Evolutionary conservation across 108 stramenopile genomes (phyloP), one percentile per base, ranked within the genome.

Genomic region (Parmales sp.): DNA sequence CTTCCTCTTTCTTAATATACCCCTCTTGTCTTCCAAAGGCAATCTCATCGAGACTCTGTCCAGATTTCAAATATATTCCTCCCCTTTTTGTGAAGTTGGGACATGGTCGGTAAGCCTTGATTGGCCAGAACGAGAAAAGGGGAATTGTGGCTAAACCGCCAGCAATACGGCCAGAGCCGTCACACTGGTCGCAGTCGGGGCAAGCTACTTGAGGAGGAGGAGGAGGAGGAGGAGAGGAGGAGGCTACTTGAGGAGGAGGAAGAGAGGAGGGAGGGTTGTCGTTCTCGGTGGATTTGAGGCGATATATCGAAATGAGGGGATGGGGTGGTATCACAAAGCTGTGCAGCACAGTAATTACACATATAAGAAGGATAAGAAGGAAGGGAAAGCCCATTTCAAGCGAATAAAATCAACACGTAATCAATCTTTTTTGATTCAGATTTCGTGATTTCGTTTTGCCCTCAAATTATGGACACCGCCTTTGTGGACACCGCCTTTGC

Each of bases 1-100:
- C 54, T 16, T 60, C 54, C 31, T 43, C 54, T 34, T 0, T 11
- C 54, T 60, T 5, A 1, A 60, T 6, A 11, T 20, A 19, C 16
- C 54, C 54, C 16, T 60, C 54, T 34, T 60, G 31, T 20, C 54
- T 60, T 16, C 54, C 54, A 16, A 60, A 60, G 31, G 54, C 54
- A 28, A 60, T 34, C 54, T 60, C 54, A 34, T 60, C 54, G 11
- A 60, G 20, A 4, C 29, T 60, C 54, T 60, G 54, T 60, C 54
- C 54, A 6, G 16, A 13, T 20, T 34, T 60, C 16, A 13, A 34
- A 60, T 60, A 60, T 13, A 28, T 34, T 5, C 54, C 54, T 34
- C 36, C n/a, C n/a, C n/a, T n/a, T n/a, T n/a, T n/a, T n/a, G n/a
- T 60, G 36, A 26, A 60, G 20, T 60, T 60, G 36, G 54, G 54